phyloP scores from a whole-genome alignment of 78 protist species.

The Neovahlkampfia damariscottae region DNA sequence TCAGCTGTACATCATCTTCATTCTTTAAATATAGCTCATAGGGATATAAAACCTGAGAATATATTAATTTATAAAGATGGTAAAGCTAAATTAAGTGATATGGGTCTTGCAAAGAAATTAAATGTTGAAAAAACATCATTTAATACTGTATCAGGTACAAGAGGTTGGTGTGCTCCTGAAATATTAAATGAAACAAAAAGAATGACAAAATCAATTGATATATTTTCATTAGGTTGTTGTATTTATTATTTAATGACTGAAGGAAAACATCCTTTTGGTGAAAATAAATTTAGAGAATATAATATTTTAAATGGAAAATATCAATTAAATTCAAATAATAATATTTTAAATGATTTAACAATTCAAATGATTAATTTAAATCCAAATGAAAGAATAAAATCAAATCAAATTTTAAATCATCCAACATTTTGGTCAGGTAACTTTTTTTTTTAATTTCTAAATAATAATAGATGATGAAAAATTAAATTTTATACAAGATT shows the following conservation, averaged over 20 bases:
- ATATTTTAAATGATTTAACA: neutral
- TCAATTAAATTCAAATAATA: neutral
- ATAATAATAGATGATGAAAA: neutral
- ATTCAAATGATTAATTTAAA: neutral
- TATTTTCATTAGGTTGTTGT: slow-evolving; percentile 61
- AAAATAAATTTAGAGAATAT: slow-evolving; percentile 36
- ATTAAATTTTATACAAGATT: neutral
- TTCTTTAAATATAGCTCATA: slow-evolving; percentile 27
- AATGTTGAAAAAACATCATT: slow-evolving; percentile 32
- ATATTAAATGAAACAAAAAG: slow-evolving; percentile 15
- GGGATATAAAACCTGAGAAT: slow-evolving; percentile 38
- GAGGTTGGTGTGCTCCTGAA: slow-evolving; percentile 80
- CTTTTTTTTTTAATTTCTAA: too few species aligned
- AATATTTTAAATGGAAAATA: slow-evolving; percentile 36
- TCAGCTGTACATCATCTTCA: slow-evolving; percentile 33
- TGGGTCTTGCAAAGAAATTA: slow-evolving; percentile 34
- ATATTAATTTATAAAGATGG: slow-evolving; percentile 24
- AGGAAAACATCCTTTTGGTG: slow-evolving; percentile 63
- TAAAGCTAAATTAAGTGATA: slow-evolving; percentile 23
- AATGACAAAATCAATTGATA: slow-evolving; percentile 53
- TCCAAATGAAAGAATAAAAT: neutral
- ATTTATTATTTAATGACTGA: slow-evolving; percentile 48
- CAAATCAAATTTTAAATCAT: neutral
- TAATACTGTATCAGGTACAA: slow-evolving; percentile 39
- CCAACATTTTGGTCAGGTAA: slow-evolving; percentile 4